Base-by-base conservation (phyloP, 2,329 filamentous ascomycete species). In the Aspergillus fructus region DNA sequence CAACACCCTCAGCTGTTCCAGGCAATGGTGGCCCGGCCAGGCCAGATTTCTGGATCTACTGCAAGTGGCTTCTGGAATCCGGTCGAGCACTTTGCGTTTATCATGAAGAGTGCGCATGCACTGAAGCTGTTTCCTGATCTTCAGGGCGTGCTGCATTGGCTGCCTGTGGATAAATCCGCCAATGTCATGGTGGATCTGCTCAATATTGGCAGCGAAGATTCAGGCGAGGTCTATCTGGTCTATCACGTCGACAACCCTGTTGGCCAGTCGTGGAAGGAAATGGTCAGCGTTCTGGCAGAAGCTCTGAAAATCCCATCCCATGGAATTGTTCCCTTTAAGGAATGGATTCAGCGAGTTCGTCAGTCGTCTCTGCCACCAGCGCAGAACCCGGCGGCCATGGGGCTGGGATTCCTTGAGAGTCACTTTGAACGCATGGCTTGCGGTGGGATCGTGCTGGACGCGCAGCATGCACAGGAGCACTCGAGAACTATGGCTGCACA, bases 21-120 rank as follows among this genome's bases (percentile, higher is more conserved):
- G 11, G 56, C 77, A 0, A 78, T 76, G 69, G 67, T 64, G 0
- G 77, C 81, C 0, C 75, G 83, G 0, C 68, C 78, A 0, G 83
- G 79, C 0, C 83, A 86, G 65, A 80, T 85, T 37, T 73, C 82
- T 0, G 83, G 83, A 0, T 79, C 77, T 0, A 76, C 62, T 4
- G 71, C 56, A 0, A 83, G 69, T 55, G 83, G 83, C 0, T 79
- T 78, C 63, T 85, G 83, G 83, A 85, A 85, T 60, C 72, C 76
- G 0, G 72, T 75, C 24, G 81, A 85, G 64, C 79, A 84, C 59
- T 66, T 84, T 11, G 60, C 70, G 0, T 81, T 82, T 62, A 54
- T 85, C 19, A 63, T 83, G 56, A 83, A 83, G 65, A 80, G 77
- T 0, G 76, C 78, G 0, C 79, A 83, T 62, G 76, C 76, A 0